These are phyloP conservation scores for Candolleomyces aberdarensis DNA, from an alignment of 768 basidiomycete species.

Conservation along the genomic window DNA sequence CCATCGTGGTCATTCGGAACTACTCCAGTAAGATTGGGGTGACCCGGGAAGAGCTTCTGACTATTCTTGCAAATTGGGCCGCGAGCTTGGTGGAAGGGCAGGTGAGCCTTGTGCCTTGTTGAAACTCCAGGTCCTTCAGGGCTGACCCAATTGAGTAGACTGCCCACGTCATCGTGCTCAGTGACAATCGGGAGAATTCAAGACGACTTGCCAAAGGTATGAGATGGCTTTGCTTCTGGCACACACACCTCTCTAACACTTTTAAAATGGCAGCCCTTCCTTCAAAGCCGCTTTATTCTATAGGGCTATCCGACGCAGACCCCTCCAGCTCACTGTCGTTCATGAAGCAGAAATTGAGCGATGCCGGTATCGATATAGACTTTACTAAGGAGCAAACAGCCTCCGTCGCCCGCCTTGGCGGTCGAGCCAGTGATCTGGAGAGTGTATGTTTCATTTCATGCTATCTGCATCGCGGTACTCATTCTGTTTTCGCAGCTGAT, in stretches of 20 bases:
- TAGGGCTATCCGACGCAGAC: constrained; percentile 86
- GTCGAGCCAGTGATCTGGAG: constrained; percentile 87
- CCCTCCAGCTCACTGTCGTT: constrained; percentile 73
- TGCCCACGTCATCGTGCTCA: constrained; percentile 89
- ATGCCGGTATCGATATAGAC: constrained; percentile 48
- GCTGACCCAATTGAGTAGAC: constrained; percentile 40
- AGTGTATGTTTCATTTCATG: constrained; percentile 45
- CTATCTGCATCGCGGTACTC: not conserved
- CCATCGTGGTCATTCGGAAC: constrained; percentile 84
- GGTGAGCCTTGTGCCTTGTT: constrained; percentile 34
- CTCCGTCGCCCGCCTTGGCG: constrained; percentile 77
- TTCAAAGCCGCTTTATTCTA: constrained; percentile 74
- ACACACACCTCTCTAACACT: not conserved
- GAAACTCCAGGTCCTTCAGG: not conserved
- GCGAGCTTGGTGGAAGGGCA: constrained; percentile 78
- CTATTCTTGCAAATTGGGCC: constrained; percentile 80
- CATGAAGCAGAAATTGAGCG: constrained; percentile 73
- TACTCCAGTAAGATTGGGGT: constrained; percentile 59
- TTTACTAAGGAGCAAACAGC: constrained; percentile 55
- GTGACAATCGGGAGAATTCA: constrained; percentile 85
- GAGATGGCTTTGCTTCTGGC: not conserved
- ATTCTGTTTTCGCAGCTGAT: constrained; percentile 54
- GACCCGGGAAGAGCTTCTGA: constrained; percentile 65
- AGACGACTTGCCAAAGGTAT: constrained; percentile 82
- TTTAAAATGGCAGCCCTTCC: constrained; percentile 58